A percentile compares a stretch with the other conserved stretches of the same genome.
Conservation (phyloP, 2,329 filamentous ascomycete genomes). For the Exophiala dermatitidis region DNA sequence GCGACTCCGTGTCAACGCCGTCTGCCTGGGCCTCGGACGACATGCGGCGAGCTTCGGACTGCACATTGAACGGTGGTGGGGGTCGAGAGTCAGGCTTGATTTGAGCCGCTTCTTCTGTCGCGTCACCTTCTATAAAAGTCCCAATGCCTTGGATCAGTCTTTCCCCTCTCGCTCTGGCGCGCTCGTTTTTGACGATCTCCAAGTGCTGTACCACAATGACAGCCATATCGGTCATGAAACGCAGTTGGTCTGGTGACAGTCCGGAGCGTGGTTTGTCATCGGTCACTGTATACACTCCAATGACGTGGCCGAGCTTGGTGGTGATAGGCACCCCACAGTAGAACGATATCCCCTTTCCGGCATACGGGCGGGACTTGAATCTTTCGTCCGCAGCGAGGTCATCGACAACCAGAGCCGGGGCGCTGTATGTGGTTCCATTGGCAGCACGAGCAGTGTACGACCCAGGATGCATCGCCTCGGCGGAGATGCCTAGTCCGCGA, state of each 20-base stretch:
- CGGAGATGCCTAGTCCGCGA: constrained; percentile 29
- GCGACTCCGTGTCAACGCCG: background rate
- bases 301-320: constrained; percentile 49
- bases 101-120: background rate
- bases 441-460: constrained; percentile 13
- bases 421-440: constrained; percentile 16
- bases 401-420: constrained; percentile 30
- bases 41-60: background rate
- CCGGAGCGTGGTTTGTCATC: constrained; percentile 51
- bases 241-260: constrained; percentile 42
- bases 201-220: constrained; percentile 55
- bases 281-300: constrained; percentile 55
- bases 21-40: background rate
- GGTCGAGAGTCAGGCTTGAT: background rate
- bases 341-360: constrained; percentile 39
- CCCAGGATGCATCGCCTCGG: constrained; percentile 24
- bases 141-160: constrained; percentile 51
- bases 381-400: constrained; percentile 36
- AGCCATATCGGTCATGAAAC: constrained; percentile 52
- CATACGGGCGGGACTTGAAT: constrained; percentile 35
- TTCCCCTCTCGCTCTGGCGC: constrained; percentile 47
- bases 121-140: constrained; percentile 45
- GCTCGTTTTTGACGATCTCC: constrained; percentile 48
- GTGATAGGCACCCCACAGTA: constrained; percentile 57
- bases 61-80: background rate